Conservation (phyloP, 176 grass and related monocot species). For the Bothriochloa decipiens region DNA sequence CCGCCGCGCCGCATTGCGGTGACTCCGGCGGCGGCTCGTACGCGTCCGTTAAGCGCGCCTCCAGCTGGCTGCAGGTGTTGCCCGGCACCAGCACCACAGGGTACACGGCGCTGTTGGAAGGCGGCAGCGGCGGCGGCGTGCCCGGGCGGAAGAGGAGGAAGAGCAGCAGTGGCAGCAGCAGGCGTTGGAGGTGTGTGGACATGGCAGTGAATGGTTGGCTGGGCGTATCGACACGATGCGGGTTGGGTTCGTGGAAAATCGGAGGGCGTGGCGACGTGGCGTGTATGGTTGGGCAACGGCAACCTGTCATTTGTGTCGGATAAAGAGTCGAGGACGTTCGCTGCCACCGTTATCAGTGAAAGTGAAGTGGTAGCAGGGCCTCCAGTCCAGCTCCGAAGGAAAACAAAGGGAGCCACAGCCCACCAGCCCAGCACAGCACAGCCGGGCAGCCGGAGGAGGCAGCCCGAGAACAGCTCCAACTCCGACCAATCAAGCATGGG, state of each 20-base stretch:
- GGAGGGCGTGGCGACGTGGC: too few relatives aligned
- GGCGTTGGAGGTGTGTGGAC: not conserved
- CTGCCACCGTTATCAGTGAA: too few relatives aligned
- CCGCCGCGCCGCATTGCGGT: not conserved
- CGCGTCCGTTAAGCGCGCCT: slow-evolving; percentile 29
- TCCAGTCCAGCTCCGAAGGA: too few relatives aligned
- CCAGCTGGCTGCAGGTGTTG: slow-evolving; percentile 31
- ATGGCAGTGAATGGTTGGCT: not conserved
- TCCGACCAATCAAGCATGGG: too few relatives aligned
- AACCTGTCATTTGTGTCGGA: too few relatives aligned
- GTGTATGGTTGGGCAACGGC: too few relatives aligned
- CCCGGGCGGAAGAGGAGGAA: not conserved
- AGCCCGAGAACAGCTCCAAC: too few relatives aligned
- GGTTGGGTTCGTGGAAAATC: not conserved
- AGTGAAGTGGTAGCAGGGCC: too few relatives aligned
- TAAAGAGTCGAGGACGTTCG: too few relatives aligned
- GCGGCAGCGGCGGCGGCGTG: not conserved
- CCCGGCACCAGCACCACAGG: slow-evolving; percentile 32
- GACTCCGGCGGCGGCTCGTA: slow-evolving; percentile 5
- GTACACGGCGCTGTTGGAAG: not conserved
- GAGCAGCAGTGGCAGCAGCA: not conserved
- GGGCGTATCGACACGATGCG: not conserved
- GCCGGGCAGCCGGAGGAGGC: too few relatives aligned
- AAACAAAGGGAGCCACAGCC: too few relatives aligned
- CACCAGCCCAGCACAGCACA: too few relatives aligned